Base-by-base conservation (phyloP, 768 basidiomycete genomes). In the Macrocybe gigantea region DNA sequence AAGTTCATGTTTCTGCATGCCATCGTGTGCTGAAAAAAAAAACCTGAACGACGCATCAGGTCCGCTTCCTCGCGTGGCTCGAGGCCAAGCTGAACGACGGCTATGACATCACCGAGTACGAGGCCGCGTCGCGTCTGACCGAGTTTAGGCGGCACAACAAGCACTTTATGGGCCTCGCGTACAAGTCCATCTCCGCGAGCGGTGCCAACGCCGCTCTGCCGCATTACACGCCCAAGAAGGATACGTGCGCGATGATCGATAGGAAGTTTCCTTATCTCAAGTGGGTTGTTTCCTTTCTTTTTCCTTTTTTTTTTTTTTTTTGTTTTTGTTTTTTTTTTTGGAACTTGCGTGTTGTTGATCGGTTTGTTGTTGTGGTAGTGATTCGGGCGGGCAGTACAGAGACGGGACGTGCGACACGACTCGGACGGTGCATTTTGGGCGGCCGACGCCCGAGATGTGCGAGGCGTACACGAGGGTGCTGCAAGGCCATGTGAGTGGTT, bases 401-500 rank as follows among this genome's bases (percentile, higher is more conserved):
- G 94, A 97, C 59, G 94, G 93, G 5, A 98, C 95, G 7, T 88
- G 85, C 64, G 85, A 90, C 60, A 88, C 85, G 22, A 87, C 85
- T 10, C 78, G 88, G 42, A 90, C 88, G 1, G 67, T 91, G 30
- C 88, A 92, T 68, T 90, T 94, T 59, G 92, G 93, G 37, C 78
- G 83, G n/a, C 88, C 89, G 6, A 82, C 85, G n/a, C 51, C 73
- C n/a, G 86, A 91, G 53, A 84, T 91, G 62, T 85, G 81, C 61
- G 87, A 93, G 54, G 93, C 95, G 1, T 99, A 83, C 66, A 99
- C 96, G 31, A 77, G 93, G 40, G 96, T 98, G 38, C 64, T 99
- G 49, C 96, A 99, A 67, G 95, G 94, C 6, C 96, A 99, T 69
- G 90, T 92, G 72, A 58, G 88, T 77, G 49, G 50, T 56, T 35